These are phyloP conservation scores for Beauveria pseudobassiana DNA, from an alignment of 2,329 filamentous ascomycete species.

Conservation along the genomic window DNA sequence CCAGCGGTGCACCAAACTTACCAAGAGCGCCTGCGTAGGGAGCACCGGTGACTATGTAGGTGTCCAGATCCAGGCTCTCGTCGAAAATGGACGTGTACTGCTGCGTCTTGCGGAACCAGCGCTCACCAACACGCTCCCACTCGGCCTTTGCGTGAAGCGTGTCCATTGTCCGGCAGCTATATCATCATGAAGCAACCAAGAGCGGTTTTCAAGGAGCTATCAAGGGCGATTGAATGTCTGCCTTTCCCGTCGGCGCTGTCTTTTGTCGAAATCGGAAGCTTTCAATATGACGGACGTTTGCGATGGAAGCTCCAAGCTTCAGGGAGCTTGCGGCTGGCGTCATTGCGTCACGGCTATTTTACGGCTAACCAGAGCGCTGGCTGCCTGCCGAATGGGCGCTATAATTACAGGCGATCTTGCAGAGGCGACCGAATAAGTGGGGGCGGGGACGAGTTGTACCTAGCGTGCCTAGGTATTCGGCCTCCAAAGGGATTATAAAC, in stretches of 20 bases:
- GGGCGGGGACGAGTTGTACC: no score
- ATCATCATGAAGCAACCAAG: conserved; percentile 19
- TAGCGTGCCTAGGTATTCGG: no score
- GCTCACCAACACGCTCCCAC: conserved; percentile 90
- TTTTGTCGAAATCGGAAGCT: background rate
- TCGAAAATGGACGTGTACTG: conserved; percentile 93
- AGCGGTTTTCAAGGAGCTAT: no score
- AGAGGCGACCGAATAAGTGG: no score
- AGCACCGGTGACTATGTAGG: conserved; percentile 85
- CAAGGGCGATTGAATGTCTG: no score
- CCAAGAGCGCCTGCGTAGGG: conserved; percentile 90
- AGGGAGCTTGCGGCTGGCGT: background rate
- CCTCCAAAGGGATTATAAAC: no score
- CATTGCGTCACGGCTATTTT: conserved; percentile 6
- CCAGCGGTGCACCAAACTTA: conserved; percentile 35
- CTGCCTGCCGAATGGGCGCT: background rate
- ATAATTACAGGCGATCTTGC: no score
- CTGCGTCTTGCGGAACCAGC: conserved; percentile 91
- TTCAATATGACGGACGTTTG: background rate
- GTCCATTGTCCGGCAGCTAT: conserved; percentile 39
- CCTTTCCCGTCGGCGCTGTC: background rate
- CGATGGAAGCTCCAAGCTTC: background rate
- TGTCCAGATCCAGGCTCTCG: conserved; percentile 87
- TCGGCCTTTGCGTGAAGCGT: conserved; percentile 66
- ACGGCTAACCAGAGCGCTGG: background rate